Evolutionary conservation across 257 asterid genomes (phyloP).

Genomic region (Solanum chiquidenum): DNA sequence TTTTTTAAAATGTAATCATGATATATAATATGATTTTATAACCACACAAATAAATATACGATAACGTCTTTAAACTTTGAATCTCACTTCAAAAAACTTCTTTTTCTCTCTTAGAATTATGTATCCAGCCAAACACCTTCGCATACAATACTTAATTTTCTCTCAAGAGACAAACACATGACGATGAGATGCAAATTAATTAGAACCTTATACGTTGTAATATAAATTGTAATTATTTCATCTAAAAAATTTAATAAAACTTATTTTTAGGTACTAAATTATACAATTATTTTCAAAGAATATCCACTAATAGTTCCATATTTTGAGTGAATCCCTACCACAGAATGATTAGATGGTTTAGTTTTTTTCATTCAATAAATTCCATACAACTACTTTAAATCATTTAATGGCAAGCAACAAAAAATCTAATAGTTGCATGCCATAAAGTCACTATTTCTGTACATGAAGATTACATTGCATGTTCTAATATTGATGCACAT

Average conservation of each 20-base stretch:
- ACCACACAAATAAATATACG: background rate
- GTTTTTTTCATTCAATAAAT: background rate
- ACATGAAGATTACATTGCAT: background rate
- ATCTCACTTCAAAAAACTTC: rapidly evolving
- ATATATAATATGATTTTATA: background rate
- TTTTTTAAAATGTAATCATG: background rate
- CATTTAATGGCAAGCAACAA: background rate
- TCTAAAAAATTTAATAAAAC: background rate
- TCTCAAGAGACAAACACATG: background rate
- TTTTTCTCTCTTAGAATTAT: background rate
- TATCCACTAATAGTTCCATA: background rate
- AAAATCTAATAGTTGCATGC: background rate
- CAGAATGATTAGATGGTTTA: background rate
- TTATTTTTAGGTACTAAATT: background rate
- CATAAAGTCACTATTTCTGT: background rate
- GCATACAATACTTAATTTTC: background rate
- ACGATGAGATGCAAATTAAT: background rate
- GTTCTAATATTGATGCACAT: background rate
- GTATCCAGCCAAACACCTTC: background rate
- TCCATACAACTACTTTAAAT: background rate
- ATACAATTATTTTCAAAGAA: background rate
- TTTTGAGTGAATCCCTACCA: background rate
- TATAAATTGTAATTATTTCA: background rate
- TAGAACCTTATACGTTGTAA: background rate
- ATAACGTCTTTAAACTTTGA: background rate